Conservation (phyloP, 1,139 yeast genomes). For the Scheffersomyces insectosa region DNA sequence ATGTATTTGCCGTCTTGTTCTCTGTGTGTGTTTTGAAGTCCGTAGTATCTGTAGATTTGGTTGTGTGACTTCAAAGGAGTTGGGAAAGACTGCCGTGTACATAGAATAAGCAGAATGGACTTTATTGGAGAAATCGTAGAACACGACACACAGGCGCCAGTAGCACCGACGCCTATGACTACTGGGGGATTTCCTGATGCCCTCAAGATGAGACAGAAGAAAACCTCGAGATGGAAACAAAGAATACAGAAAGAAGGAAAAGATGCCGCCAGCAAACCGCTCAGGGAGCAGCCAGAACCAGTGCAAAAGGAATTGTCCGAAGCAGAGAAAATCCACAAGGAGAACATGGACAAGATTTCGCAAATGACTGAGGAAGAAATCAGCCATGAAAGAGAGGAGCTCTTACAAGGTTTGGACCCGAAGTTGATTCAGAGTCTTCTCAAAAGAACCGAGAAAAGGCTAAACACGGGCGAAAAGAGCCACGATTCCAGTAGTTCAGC, state of each 20-base stretch:
- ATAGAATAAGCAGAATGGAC: slow-evolving; percentile 47
- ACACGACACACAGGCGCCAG: slow-evolving; percentile 48
- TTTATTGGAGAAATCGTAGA: slow-evolving; percentile 77
- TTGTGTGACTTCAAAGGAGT: no score
- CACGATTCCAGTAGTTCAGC: not conserved
- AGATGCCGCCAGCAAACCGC: slow-evolving; percentile 1
- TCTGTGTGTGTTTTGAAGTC: no score
- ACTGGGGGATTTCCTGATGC: slow-evolving; percentile 48
- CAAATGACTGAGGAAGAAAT: slow-evolving; percentile 70
- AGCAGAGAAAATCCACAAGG: slow-evolving; percentile 72
- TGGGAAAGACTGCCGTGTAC: no score
- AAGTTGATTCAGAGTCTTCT: slow-evolving; percentile 58
- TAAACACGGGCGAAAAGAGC: slow-evolving; percentile 15
- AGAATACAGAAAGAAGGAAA: slow-evolving; percentile 6
- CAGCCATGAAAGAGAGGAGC: slow-evolving; percentile 62
- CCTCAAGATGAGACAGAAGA: slow-evolving; percentile 21
- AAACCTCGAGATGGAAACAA: slow-evolving; percentile 27
- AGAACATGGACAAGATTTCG: slow-evolving; percentile 64
- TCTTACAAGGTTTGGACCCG: slow-evolving; percentile 69
- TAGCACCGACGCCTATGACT: slow-evolving; percentile 12
- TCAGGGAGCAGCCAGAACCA: slow-evolving; percentile 2
- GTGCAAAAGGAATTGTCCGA: slow-evolving; percentile 40
- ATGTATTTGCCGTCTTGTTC: no score
- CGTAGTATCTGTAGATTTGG: no score
- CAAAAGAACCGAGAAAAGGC: slow-evolving; percentile 38